Evolutionary conservation across 139 green algal genomes (phyloP), one percentile per base, ranked within the genome.

Genomic region (Chlamydomonas sphaeroides): DNA sequence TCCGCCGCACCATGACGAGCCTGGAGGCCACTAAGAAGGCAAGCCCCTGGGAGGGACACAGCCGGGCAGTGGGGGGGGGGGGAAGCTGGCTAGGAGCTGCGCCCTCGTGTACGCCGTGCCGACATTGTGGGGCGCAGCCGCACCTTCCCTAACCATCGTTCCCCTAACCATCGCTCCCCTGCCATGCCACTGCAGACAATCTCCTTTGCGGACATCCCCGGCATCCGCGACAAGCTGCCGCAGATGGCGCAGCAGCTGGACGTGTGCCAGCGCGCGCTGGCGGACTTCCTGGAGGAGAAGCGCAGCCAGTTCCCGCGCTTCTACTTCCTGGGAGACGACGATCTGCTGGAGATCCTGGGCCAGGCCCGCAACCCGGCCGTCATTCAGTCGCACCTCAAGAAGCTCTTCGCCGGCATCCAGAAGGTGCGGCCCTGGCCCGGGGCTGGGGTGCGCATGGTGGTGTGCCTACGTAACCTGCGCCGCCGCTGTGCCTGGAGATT

Each of bases 251-350:
- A 89, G 33, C 92, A 96, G 86, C 87, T 98, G 59, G 94, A 96
- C 38, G 89, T 92, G 38, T 98, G 94, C 88, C 94, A 97, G 83
- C 80, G 88, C 39, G 92, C 94, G 26, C 89, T 98, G 67, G 82
- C 86, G 30, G 92, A 96, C 45, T 97, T 94, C 82, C 79, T 97
- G 51, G 92, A 97, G 85, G 92, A 96, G 65, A 95, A 96, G 87
- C 83, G 93, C 35, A 78, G 49, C 20, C 69, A 85, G 45, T 96
- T 97, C 79, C 90, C 93, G 17, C 85, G 85, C 56, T 96, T 98
- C 79, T 98, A 96, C 88, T 97, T 98, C 84, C 84, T 98, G 65
- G 95, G 95, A 32, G 95, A 98, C 81, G 94, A 96, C 68, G 95
- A 97, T 80, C 79, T 98, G 66, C 89, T 98, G 82, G 90, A 96